Evolutionary conservation across 208 protist genomes (phyloP), one percentile per base, ranked within the genome.

Genomic region (Leishmania braziliensis): DNA sequence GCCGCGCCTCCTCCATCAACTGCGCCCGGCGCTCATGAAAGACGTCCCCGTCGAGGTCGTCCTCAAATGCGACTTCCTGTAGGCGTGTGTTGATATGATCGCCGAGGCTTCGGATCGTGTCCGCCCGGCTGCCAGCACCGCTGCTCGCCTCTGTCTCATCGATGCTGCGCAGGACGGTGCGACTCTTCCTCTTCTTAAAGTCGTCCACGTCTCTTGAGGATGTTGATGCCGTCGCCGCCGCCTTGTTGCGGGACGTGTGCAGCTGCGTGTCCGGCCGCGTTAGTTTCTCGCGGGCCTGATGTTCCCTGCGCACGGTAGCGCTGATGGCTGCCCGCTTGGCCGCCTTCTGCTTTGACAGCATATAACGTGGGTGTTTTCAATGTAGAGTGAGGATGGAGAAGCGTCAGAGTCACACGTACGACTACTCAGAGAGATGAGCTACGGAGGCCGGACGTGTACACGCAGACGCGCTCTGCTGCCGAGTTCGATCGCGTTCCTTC

Each of bases 71-170:
- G 63, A 95, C 80, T 16, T 95, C 91, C 65, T 93, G 89, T 60
- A 96, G 80, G 18, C 93, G 95, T 3, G 95, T 96, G 86, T 97
- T 92, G 48, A 97, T 88, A 83, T 97, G 73, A 65, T 96, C 95
- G 43, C 95, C 95, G 80, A 97, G 88, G 12, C 79, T 76, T 3
- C 89, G 85, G 16, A 97, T 88, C 29, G 93, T 72, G 20, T 90
- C 85, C 10, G 82, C 87, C 14, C 78, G 75, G 58, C 76, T 79
- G 46, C 81, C 87, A 29, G 80, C 60, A 18, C 85, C 78, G 46
- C 80, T 79, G 63, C 82, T 63, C 16, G 50, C 82, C 50, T 82
- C 84, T 5, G 86, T 4, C 18, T 75, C 88, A 75, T 89, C 86
- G 8, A 79, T 79, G 9, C 78, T 71, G 20, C 77, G 85, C 62